A percentile compares a stretch with the other conserved stretches of the same genome.
Conservation (phyloP, 805 yeast genomes). For the Saturnispora sekii region DNA sequence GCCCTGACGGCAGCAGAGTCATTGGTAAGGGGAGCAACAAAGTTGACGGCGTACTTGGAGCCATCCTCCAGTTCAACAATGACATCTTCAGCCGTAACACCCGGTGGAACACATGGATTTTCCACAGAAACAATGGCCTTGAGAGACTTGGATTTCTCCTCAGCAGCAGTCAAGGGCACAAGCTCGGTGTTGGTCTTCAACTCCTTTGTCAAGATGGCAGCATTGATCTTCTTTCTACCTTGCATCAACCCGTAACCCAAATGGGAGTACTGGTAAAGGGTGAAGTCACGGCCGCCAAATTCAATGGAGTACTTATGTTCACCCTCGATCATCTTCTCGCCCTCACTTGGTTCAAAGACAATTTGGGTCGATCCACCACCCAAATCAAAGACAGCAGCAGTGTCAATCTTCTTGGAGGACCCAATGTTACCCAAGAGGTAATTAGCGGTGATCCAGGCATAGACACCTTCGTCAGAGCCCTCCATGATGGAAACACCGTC, state of each 20-base stretch:
- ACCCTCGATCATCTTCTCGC: constrained; percentile 60
- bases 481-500: constrained; percentile 91
- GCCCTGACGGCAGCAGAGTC: constrained; percentile 25
- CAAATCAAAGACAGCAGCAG: constrained; percentile 94
- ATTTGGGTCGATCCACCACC: constrained; percentile 99
- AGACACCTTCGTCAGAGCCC: constrained; percentile 96
- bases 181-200: constrained; percentile 22
- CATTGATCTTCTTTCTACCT: constrained; percentile 78
- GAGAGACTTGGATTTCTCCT: constrained; percentile 31
- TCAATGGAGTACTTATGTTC: constrained; percentile 75
- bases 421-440: constrained; percentile 92
- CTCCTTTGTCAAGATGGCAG: constrained; percentile 39
- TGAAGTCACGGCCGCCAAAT: constrained; percentile 76
- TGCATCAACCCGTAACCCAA: constrained; percentile 93
- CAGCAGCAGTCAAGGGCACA: constrained; percentile 23
- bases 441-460: constrained; percentile 97
- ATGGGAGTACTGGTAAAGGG: constrained; percentile 88
- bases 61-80: constrained; percentile 43
- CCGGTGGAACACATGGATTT: constrained; percentile 89
- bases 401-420: constrained; percentile 57
- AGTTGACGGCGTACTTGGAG: constrained; percentile 25
- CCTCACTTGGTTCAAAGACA: constrained; percentile 82
- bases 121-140: constrained; percentile 38
- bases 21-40: constrained; percentile 23
- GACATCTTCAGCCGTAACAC: constrained; percentile 47